phyloP scores from a whole-genome alignment of 2,329 filamentous ascomycete genomes.

The Diaporthe nobilis region DNA sequence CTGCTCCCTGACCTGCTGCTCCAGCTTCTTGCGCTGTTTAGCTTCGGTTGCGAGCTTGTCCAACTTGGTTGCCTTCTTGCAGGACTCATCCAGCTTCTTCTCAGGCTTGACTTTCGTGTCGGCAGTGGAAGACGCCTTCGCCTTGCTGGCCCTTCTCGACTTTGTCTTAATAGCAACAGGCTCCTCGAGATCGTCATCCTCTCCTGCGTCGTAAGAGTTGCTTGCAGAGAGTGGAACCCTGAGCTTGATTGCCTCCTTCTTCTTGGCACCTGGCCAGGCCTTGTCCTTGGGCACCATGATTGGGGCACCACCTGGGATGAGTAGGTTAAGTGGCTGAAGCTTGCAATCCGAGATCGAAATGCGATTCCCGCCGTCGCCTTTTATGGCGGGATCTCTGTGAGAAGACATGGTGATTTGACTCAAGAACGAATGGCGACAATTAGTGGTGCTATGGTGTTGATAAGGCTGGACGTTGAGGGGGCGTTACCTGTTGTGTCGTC shows the following conservation, averaged over 20 bases:
- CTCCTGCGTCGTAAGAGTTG: conserved; percentile 13
- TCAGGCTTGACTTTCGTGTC: conserved; percentile 19
- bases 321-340: conserved; percentile 38
- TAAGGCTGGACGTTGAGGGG: too few species aligned
- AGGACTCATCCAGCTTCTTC: conserved; percentile 15
- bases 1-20: conserved; percentile 22
- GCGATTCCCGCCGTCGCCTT: conserved; percentile 17
- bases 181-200: conserved; percentile 17
- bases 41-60: conserved; percentile 33
- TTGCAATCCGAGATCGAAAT: conserved; percentile 33
- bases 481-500: neutral
- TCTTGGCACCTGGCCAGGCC: conserved; percentile 28
- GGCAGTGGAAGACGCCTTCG: neutral
- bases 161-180: neutral
- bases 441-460: neutral
- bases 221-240: neutral
- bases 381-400: conserved; percentile 16
- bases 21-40: conserved; percentile 25
- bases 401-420: conserved; percentile 15
- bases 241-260: neutral
- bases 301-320: conserved; percentile 38
- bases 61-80: conserved; percentile 29
- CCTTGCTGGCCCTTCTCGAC: conserved; percentile 29
- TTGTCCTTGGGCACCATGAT: conserved; percentile 38
- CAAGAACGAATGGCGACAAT: neutral